Evolutionary conservation across 176 grass and related monocot species (phyloP).

Genomic region (Oryza officinalis): DNA sequence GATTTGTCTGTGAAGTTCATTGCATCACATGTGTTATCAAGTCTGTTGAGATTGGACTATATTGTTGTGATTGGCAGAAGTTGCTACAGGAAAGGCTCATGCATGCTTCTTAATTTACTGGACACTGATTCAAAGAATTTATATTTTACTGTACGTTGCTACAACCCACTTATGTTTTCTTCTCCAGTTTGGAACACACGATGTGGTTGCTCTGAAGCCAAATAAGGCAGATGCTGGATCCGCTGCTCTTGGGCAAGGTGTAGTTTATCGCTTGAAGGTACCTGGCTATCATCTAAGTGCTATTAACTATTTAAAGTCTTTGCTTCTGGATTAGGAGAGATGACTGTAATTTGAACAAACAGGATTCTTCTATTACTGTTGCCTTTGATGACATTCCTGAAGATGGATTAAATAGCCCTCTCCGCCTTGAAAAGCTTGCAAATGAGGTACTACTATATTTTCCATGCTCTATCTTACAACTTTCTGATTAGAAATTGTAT

Average conservation of each 20-base stretch:
- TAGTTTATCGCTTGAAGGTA: slow-evolving; percentile 97
- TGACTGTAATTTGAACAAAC: slow-evolving; percentile 29
- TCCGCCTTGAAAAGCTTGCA: slow-evolving; percentile 93
- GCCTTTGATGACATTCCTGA: slow-evolving; percentile 97
- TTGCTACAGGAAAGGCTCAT: background rate
- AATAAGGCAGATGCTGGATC: slow-evolving; percentile 82
- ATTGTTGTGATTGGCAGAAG: background rate
- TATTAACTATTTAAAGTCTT: background rate
- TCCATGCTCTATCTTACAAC: background rate
- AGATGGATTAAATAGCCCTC: slow-evolving; percentile 92
- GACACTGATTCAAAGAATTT: background rate
- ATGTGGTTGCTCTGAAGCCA: slow-evolving; percentile 90
- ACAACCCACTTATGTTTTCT: background rate
- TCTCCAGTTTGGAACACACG: slow-evolving; percentile 80
- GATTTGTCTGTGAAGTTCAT: background rate
- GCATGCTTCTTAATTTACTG: too few species aligned
- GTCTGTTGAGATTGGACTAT: background rate
- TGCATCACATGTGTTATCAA: background rate
- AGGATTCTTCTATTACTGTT: slow-evolving; percentile 91
- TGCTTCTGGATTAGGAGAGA: background rate
- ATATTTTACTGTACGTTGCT: slow-evolving; percentile 12
- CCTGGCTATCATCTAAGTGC: background rate
- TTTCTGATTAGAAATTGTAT: slow-evolving; percentile 16
- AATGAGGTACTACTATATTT: slow-evolving; percentile 73
- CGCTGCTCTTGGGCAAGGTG: slow-evolving; percentile 83